Percentiles rank a stretch among this genome's conserved stretches.
These are phyloP conservation scores for Oxalis stricta DNA, from an alignment of 441 rosid species.

Conservation along the genomic window DNA sequence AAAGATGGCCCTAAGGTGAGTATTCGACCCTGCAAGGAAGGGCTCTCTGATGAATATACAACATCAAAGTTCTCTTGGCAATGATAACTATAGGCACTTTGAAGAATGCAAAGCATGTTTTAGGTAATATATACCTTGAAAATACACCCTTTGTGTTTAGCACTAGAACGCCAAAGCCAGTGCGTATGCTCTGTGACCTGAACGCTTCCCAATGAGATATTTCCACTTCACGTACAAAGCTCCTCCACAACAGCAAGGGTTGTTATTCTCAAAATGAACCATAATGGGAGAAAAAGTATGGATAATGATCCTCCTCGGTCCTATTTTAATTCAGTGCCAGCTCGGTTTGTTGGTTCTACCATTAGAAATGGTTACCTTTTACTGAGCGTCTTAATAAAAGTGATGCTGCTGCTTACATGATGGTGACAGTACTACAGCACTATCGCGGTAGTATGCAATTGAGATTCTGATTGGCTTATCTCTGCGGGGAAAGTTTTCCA, in stretches of 20 bases:
- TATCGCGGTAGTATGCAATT: conserved; percentile 70
- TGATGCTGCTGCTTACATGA: conserved; percentile 69
- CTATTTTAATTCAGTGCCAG: conserved; percentile 76
- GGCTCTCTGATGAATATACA: conserved; percentile 8
- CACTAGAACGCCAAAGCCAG: conserved; percentile 90
- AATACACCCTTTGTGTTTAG: conserved; percentile 89
- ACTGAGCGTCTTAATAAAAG: conserved; percentile 71
- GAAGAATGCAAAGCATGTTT: too few species aligned
- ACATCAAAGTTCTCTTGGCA: too few species aligned
- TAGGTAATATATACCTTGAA: conserved; percentile 85
- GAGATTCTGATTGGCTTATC: conserved; percentile 86
- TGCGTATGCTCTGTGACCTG: conserved; percentile 84
- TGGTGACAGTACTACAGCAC: conserved; percentile 66
- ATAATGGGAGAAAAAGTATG: conserved; percentile 66
- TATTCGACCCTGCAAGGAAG: conserved; percentile 84
- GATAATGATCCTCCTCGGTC: conserved; percentile 60
- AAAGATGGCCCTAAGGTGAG: conserved; percentile 52
- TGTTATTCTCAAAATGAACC: conserved; percentile 84
- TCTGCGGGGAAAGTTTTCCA: conserved; percentile 90
- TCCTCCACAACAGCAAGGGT: conserved; percentile 98
- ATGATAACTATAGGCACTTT: too few species aligned
- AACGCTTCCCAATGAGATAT: conserved; percentile 95
- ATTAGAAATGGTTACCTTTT: conserved; percentile 81
- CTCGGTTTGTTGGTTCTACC: conserved; percentile 65
- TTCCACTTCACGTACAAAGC: conserved; percentile 86